Evolutionary conservation across 140 eudicot genomes (phyloP).

Genomic region (Cichorium intybus): DNA sequence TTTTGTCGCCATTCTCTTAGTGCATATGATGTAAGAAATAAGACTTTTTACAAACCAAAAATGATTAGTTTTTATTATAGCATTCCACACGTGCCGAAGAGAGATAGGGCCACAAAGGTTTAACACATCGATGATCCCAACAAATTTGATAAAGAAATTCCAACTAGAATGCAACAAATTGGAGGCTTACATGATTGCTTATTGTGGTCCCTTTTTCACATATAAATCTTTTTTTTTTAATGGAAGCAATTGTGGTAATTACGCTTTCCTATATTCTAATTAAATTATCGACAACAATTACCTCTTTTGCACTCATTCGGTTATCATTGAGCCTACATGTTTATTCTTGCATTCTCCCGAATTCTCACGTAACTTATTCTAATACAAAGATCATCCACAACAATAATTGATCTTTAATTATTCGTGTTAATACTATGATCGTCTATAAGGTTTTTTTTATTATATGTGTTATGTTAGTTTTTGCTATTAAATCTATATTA

Average conservation of each 20-base stretch:
- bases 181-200: neutral
- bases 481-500: no score
- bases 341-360: neutral
- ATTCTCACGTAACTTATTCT: no score
- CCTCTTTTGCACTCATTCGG: neutral
- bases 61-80: neutral
- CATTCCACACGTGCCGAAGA: neutral
- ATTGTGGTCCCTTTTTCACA: neutral
- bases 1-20: no score
- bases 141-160: constrained; percentile 11
- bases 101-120: neutral
- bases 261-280: neutral
- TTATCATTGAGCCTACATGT: neutral
- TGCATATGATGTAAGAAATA: no score
- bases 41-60: no score
- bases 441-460: no score
- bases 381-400: no score
- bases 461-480: no score
- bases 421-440: no score
- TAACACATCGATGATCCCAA: neutral
- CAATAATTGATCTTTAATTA: no score
- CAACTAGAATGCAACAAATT: constrained; percentile 1
- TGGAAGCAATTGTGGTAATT: neutral
- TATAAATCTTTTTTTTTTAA: no score
- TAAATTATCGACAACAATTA: neutral